These are phyloP conservation scores for Colletotrichum simmondsii DNA, from an alignment of 2,329 filamentous ascomycete species.

Conservation along the genomic window DNA sequence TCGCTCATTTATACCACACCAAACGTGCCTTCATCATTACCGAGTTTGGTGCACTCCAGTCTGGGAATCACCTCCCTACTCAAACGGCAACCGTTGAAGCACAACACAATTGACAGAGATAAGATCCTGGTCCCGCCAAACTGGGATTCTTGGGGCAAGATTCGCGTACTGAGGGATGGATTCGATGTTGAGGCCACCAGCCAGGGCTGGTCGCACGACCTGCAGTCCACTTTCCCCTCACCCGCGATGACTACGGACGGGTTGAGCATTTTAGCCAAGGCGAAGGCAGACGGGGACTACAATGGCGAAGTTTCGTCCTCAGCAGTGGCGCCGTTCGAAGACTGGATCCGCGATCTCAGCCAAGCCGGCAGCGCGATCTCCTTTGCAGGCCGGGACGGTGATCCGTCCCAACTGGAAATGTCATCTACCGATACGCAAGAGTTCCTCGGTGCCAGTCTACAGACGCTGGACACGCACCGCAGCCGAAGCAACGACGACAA, in stretches of 20 bases:
- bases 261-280: constrained; percentile 38
- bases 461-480: constrained; percentile 74
- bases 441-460: constrained; percentile 81
- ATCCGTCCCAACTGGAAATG: constrained; percentile 66
- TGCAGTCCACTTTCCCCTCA: constrained; percentile 67
- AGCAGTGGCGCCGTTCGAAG: constrained; percentile 80
- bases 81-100: constrained; percentile 81
- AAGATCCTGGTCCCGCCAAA: constrained; percentile 95
- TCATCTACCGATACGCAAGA: constrained; percentile 79
- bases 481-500: constrained; percentile 62
- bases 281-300: constrained; percentile 36
- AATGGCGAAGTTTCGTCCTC: constrained; percentile 53
- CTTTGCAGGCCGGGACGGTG: constrained; percentile 59
- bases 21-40: constrained; percentile 80
- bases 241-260: constrained; percentile 37
- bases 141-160: constrained; percentile 99
- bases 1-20: constrained; percentile 88
- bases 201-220: constrained; percentile 86
- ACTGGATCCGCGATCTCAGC: constrained; percentile 81
- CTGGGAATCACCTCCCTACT: constrained; percentile 87
- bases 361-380: constrained; percentile 64
- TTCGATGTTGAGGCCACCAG: constrained; percentile 93
- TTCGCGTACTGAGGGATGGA: constrained; percentile 87
- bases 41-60: constrained; percentile 84
- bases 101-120: constrained; percentile 92